Evolutionary conservation across 2,329 filamentous ascomycete species (phyloP), one percentile per base, ranked within the genome.

Genomic region (Colletotrichum paranaense): DNA sequence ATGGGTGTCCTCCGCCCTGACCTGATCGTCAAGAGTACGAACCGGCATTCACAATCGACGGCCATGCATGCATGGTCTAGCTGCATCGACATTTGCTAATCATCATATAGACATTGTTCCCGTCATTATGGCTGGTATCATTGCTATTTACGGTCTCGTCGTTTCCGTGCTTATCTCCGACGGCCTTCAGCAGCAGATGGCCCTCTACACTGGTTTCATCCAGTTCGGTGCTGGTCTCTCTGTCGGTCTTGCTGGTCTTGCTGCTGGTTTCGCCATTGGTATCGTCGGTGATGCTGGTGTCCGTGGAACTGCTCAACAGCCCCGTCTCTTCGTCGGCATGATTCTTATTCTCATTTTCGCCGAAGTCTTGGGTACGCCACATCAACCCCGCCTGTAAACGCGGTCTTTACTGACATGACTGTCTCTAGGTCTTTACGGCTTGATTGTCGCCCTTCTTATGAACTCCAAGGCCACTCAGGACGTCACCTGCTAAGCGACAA

Each of bases 91-190:
- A 58, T 65, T 79, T 62, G 79, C 72, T 60, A 38, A 28, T 24
- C 62, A 11, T 78, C 6, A 9, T n/a, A 5, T 2, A 98, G 96
- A 98, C 91, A 98, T 98, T 85, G 96, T 98, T 77, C 97, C 97
- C 84, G 97, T 98, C 86, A 98, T 99, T 92, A 99, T 99, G 97
- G 97, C 97, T 90, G 97, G 97, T 98, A 99, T 99, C 87, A 98
- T 99, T 87, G 97, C 95, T 93, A 98, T 99, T 86, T 99, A 97
- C 88, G 94, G 94, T 80, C 90, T 97, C 77, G 94, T 97, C 86
- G 94, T 96, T 75, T 95, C 94, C 22, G 94, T 97, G 83, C 87
- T 97, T 81, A 95, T 97, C 82, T 95, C 94, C 81, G 93, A 95
- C 83, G 92, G 91, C 79, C 88, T 97, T 76, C 89, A 88, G 79